A percentile compares a stretch with the other conserved stretches of the same genome.
Conservation (phyloP, 1,284 basidiomycete species). For the Vanrija humicola region DNA sequence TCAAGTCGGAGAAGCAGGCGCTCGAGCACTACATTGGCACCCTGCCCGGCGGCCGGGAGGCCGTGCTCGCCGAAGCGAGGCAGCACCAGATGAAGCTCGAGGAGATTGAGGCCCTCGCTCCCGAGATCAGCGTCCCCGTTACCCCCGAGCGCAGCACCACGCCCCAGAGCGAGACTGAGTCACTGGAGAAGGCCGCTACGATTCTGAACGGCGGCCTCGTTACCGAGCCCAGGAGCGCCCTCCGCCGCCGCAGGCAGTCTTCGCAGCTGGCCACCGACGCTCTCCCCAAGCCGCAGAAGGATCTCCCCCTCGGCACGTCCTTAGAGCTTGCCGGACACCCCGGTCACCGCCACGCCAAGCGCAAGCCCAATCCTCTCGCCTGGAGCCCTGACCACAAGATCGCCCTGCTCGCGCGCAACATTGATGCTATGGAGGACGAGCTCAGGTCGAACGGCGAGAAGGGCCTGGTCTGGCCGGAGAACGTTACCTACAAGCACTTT, state of each 20-base stretch:
- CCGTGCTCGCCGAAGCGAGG: slow-evolving; percentile 35
- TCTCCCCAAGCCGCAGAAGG: slow-evolving; percentile 28
- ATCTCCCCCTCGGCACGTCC: slow-evolving; percentile 44
- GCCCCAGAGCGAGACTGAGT: slow-evolving; percentile 32
- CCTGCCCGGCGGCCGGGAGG: slow-evolving; percentile 37
- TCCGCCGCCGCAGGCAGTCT: slow-evolving; percentile 3
- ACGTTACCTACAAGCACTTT: slow-evolving; percentile 80
- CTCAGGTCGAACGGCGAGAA: slow-evolving; percentile 63
- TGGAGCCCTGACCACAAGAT: slow-evolving; percentile 70
- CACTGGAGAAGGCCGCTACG: slow-evolving; percentile 39
- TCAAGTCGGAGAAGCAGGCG: slow-evolving; percentile 34
- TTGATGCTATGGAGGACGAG: slow-evolving; percentile 72
- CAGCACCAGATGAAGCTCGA: slow-evolving; percentile 27
- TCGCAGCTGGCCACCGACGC: slow-evolving; percentile 28
- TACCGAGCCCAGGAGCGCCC: slow-evolving; percentile 34
- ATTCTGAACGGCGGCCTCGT: slow-evolving; percentile 23
- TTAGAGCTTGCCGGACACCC: slow-evolving; percentile 39
- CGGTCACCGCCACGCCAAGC: slow-evolving; percentile 44
- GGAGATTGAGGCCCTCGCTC: slow-evolving; percentile 33
- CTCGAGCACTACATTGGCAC: slow-evolving; percentile 33
- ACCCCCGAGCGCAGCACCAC: slow-evolving; percentile 19
- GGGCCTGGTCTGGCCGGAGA: slow-evolving; percentile 73
- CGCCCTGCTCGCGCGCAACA: slow-evolving; percentile 67
- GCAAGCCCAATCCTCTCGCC: slow-evolving; percentile 56
- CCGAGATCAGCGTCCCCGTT: slow-evolving; percentile 27